Conservation (phyloP, 2,329 filamentous ascomycete species). For the Mariannaea elegans region DNA sequence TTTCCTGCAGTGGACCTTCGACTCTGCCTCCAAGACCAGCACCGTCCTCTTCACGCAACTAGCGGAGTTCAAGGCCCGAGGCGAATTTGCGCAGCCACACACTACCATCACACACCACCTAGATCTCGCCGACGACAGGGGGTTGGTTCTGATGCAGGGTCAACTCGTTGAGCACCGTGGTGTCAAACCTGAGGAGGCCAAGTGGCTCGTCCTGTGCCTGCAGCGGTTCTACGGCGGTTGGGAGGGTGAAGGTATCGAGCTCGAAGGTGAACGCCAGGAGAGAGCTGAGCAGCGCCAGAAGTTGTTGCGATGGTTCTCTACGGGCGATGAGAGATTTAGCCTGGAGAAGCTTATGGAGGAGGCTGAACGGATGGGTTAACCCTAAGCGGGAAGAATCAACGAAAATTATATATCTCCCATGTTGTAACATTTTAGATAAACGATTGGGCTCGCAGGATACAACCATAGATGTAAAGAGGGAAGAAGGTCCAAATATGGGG, state of each 20-base stretch:
- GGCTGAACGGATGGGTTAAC: slow-evolving; percentile 77
- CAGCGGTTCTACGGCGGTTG: slow-evolving; percentile 89
- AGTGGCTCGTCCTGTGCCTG: slow-evolving; percentile 89
- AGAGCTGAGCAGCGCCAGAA: slow-evolving; percentile 70
- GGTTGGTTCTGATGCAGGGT: slow-evolving; percentile 87
- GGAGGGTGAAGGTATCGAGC: slow-evolving; percentile 53
- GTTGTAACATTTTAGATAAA: slow-evolving; percentile 1
- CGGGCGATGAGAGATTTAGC: slow-evolving; percentile 80
- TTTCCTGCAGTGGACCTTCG: slow-evolving; percentile 96
- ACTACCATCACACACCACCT: slow-evolving; percentile 93
- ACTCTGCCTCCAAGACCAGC: slow-evolving; percentile 67
- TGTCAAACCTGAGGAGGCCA: slow-evolving; percentile 81
- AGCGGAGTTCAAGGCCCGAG: slow-evolving; percentile 89
- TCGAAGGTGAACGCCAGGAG: slow-evolving; percentile 56
- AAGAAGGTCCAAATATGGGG: background rate
- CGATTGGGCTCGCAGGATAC: background rate
- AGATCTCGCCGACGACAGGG: slow-evolving; percentile 78
- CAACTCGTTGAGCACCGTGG: slow-evolving; percentile 79
- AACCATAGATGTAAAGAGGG: background rate
- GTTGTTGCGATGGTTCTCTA: slow-evolving; percentile 83
- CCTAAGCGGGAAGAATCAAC: background rate
- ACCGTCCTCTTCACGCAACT: slow-evolving; percentile 94
- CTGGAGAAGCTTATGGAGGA: slow-evolving; percentile 89
- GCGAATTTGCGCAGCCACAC: slow-evolving; percentile 89
- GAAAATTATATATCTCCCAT: background rate